Conservation (phyloP, 73 alveolate species). For the Vitrella brassicaformis region DNA sequence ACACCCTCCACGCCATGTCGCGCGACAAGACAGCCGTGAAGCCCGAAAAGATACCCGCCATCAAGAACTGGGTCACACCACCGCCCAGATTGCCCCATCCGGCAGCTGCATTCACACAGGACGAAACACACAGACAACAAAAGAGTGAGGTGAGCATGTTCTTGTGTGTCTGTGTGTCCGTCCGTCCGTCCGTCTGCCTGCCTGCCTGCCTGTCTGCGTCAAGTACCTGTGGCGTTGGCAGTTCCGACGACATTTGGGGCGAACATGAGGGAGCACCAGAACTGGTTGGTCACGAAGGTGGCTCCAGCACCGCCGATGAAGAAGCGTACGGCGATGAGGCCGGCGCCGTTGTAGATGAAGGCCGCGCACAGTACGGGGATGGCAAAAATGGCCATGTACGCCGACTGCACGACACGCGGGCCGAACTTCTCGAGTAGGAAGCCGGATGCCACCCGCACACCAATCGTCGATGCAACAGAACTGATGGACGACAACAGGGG, state of each 20-base stretch:
- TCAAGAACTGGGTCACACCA: constrained; percentile 4
- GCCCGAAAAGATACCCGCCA: neutral
- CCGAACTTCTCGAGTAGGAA: constrained; percentile 6
- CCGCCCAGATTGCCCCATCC: constrained; percentile 20
- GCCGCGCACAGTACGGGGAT: neutral
- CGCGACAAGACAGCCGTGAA: too few relatives aligned
- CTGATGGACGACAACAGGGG: neutral
- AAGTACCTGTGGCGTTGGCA: neutral
- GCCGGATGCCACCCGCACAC: constrained; percentile 8
- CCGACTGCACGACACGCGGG: constrained; percentile 5
- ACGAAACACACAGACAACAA: too few relatives aligned
- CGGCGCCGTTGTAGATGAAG: neutral
- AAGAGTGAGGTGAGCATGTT: too few relatives aligned
- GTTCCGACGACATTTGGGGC: neutral
- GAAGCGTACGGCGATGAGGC: neutral
- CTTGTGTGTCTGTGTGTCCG: too few relatives aligned
- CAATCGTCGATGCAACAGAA: constrained; percentile 3
- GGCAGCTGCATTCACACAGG: too few relatives aligned
- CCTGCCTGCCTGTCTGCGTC: too few relatives aligned
- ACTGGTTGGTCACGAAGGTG: neutral
- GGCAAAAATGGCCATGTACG: neutral
- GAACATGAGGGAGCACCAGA: neutral
- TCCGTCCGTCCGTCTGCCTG: too few relatives aligned
- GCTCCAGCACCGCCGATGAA: neutral
- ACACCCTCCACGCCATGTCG: constrained; percentile 15